A percentile compares a stretch with the other conserved stretches of the same genome.
Conservation (phyloP, 441 rosid species). For the Biscutella laevigata region DNA sequence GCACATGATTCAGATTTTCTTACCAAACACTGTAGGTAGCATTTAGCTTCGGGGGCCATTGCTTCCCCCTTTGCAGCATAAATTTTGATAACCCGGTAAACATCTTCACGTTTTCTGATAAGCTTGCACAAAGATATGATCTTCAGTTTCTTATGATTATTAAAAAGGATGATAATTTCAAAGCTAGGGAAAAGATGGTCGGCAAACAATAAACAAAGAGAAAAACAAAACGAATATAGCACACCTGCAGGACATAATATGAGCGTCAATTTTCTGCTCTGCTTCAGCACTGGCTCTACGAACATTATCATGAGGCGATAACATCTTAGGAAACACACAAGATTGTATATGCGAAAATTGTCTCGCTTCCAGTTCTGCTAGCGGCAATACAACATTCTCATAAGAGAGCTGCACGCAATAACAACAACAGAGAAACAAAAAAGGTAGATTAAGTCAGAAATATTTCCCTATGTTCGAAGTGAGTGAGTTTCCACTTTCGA, state of each 20-base stretch:
- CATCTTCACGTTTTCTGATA: constrained; percentile 77
- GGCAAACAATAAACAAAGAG: too few relatives aligned
- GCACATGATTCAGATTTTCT: constrained; percentile 31
- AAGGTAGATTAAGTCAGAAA: neutral
- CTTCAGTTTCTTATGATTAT: constrained; percentile 23
- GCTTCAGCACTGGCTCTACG: constrained; percentile 79
- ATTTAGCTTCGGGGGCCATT: constrained; percentile 46
- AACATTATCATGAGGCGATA: constrained; percentile 50
- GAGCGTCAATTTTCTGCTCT: constrained; percentile 62
- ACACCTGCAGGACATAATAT: constrained; percentile 67
- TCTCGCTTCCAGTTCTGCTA: constrained; percentile 66
- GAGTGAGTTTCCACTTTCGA: neutral
- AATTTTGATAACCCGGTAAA: constrained; percentile 63
- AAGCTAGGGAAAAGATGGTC: too few relatives aligned
- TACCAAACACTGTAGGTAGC: constrained; percentile 67
- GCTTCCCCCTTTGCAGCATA: constrained; percentile 56
- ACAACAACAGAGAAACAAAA: neutral
- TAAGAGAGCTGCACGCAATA: constrained; percentile 52
- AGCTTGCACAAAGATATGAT: constrained; percentile 30
- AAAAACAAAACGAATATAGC: too few relatives aligned
- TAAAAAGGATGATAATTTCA: neutral
- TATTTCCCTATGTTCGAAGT: neutral
- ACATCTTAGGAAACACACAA: constrained; percentile 69
- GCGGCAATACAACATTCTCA: constrained; percentile 54
- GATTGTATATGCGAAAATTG: constrained; percentile 58